Percentiles rank a stretch among this genome's conserved stretches.
These are phyloP conservation scores for Staphylotrichum longicolle DNA, from an alignment of 495 filamentous ascomycete species.

Conservation along the genomic window DNA sequence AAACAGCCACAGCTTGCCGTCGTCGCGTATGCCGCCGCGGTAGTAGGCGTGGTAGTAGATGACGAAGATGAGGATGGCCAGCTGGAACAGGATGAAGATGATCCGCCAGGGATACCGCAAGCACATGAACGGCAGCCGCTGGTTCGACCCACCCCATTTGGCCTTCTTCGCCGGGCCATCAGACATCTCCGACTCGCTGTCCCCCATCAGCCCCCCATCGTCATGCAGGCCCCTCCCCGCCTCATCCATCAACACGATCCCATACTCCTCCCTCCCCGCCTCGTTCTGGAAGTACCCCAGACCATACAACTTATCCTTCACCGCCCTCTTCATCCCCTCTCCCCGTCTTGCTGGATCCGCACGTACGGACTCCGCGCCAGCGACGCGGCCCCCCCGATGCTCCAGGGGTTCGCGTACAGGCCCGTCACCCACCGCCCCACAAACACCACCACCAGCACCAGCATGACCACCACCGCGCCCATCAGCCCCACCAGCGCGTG, in stretches of 20 bases:
- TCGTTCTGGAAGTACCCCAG: slow-evolving; percentile 29
- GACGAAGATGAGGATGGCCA: slow-evolving; percentile 31
- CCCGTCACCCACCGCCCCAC: slow-evolving; percentile 30
- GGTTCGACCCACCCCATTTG: slow-evolving; percentile 2
- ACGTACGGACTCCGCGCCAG: slow-evolving; percentile 24
- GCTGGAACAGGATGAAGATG: slow-evolving; percentile 28
- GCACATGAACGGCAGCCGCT: slow-evolving; percentile 31
- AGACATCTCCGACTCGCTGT: slow-evolving; percentile 11
- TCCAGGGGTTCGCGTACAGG: slow-evolving; percentile 38
- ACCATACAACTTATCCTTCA: slow-evolving; percentile 29
- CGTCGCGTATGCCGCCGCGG: slow-evolving; percentile 27
- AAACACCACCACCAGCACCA: slow-evolving; percentile 27
- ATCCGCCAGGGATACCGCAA: slow-evolving; percentile 33
- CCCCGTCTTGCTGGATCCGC: slow-evolving; percentile 25
- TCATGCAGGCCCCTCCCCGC: slow-evolving; percentile 26
- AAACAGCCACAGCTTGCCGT: slow-evolving; percentile 29
- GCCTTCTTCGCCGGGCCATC: not conserved
- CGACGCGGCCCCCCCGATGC: slow-evolving; percentile 35
- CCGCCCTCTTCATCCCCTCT: slow-evolving; percentile 20
- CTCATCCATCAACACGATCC: slow-evolving; percentile 35
- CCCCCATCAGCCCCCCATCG: slow-evolving; percentile 1
- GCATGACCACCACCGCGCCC: slow-evolving; percentile 26
- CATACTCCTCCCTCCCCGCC: slow-evolving; percentile 31
- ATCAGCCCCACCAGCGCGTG: slow-evolving; percentile 31
- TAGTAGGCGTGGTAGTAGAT: slow-evolving; percentile 38